Conservation (phyloP, 2,329 filamentous ascomycete genomes). For the Penicillium sp. region DNA sequence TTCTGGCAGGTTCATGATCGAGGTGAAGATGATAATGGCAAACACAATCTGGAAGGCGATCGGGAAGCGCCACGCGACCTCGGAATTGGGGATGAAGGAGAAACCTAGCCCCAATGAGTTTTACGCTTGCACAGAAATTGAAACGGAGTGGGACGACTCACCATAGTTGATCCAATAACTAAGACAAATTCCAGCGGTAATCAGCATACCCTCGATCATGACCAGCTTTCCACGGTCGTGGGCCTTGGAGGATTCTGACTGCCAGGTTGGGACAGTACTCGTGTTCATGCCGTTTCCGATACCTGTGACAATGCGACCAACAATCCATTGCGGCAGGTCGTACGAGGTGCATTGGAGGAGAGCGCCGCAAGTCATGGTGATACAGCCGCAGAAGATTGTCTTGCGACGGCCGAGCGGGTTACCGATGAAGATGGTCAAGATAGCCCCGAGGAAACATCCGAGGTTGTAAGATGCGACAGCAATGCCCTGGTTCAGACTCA, state of each 20-base stretch:
- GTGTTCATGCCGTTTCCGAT: constrained; percentile 29
- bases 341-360: constrained; percentile 26
- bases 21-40: constrained; percentile 25
- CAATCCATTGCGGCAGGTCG: constrained; percentile 25
- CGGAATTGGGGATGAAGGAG: constrained; percentile 8
- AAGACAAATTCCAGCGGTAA: constrained; percentile 24
- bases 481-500: constrained; percentile 39
- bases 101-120: not conserved
- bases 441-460: constrained; percentile 52
- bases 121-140: too few species aligned
- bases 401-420: constrained; percentile 23
- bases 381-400: constrained; percentile 23
- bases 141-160: not conserved
- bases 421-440: constrained; percentile 23
- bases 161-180: constrained; percentile 29
- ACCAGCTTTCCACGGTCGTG: constrained; percentile 26
- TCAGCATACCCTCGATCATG: constrained; percentile 26
- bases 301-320: constrained; percentile 28
- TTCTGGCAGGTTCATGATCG: constrained; percentile 24
- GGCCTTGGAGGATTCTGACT: constrained; percentile 27
- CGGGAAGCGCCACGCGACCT: constrained; percentile 25
- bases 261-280: constrained; percentile 27
- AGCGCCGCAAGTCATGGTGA: constrained; percentile 25
- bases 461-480: constrained; percentile 50
- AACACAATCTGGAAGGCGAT: constrained; percentile 27